Evolutionary conservation across 129 eudicot species (phyloP).

Genomic region (Pseudognaphalium luteoalbum): DNA sequence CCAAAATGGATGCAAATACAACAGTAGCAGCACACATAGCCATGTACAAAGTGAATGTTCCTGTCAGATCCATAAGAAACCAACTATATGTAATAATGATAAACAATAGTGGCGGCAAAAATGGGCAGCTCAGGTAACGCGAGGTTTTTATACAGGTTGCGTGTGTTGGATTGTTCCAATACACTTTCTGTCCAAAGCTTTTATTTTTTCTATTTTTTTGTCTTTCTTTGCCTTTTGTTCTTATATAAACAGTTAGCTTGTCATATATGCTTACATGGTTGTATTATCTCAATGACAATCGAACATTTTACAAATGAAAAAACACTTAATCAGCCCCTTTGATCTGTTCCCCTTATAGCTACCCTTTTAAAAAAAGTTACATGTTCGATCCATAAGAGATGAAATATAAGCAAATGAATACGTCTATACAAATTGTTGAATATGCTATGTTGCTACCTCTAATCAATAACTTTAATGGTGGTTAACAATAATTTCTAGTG

Average conservation of each 20-base stretch:
- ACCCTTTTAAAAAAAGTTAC: background rate
- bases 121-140: no score
- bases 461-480: background rate
- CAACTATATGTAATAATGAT: background rate
- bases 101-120: no score
- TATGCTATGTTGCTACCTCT: background rate
- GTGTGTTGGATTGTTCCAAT: no score
- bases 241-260: background rate
- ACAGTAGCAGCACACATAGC: constrained; percentile 56
- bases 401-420: background rate
- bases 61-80: constrained; percentile 38
- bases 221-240: no score
- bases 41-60: constrained; percentile 73
- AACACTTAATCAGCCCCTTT: background rate
- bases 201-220: no score
- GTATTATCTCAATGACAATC: background rate
- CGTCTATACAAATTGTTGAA: background rate
- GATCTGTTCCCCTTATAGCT: background rate
- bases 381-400: background rate
- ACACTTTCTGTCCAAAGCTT: no score
- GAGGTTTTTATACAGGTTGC: no score
- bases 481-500: background rate
- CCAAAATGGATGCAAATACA: constrained; percentile 61
- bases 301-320: background rate
- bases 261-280: background rate